Evolutionary conservation across 495 filamentous ascomycete species (phyloP).

Genomic region (Sphaerosporella brunnea): DNA sequence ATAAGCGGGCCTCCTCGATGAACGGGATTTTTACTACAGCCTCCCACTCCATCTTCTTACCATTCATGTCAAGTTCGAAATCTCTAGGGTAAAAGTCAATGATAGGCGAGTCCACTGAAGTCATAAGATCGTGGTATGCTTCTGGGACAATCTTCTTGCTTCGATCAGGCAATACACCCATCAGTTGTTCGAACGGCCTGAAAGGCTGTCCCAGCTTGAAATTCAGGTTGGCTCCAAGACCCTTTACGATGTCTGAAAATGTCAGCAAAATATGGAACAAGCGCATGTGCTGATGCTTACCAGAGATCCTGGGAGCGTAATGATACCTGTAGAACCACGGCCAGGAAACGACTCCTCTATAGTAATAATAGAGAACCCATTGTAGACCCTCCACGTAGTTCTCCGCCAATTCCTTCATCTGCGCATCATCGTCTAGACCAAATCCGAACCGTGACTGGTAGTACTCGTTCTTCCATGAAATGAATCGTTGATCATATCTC

Average conservation of each 20-base stretch:
- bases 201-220: slow-evolving; percentile 91
- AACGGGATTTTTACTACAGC: slow-evolving; percentile 98
- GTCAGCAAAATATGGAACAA: too few species aligned
- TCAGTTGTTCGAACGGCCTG: slow-evolving; percentile 84
- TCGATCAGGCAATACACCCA: slow-evolving; percentile 93
- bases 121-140: slow-evolving; percentile 87
- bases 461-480: slow-evolving; percentile 82
- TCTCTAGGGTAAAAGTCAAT: slow-evolving; percentile 96
- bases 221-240: slow-evolving; percentile 69
- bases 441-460: slow-evolving; percentile 82
- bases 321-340: slow-evolving; percentile 96
- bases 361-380: slow-evolving; percentile 98
- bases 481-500: slow-evolving; percentile 74
- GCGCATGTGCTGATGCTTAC: slow-evolving; percentile 32
- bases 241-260: slow-evolving; percentile 62
- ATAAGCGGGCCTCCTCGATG: slow-evolving; percentile 74
- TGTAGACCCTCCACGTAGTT: slow-evolving; percentile 97
- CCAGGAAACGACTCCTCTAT: slow-evolving; percentile 92
- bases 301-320: slow-evolving; percentile 92
- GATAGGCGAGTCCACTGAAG: slow-evolving; percentile 74
- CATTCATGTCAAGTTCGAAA: slow-evolving; percentile 98
- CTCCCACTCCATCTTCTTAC: slow-evolving; percentile 99
- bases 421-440: slow-evolving; percentile 64
- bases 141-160: slow-evolving; percentile 87
- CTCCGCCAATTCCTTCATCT: slow-evolving; percentile 67